Evolutionary conservation across 176 grass and related monocot genomes (phyloP).

Genomic region (bread wheat (Triticum aestivum)): DNA sequence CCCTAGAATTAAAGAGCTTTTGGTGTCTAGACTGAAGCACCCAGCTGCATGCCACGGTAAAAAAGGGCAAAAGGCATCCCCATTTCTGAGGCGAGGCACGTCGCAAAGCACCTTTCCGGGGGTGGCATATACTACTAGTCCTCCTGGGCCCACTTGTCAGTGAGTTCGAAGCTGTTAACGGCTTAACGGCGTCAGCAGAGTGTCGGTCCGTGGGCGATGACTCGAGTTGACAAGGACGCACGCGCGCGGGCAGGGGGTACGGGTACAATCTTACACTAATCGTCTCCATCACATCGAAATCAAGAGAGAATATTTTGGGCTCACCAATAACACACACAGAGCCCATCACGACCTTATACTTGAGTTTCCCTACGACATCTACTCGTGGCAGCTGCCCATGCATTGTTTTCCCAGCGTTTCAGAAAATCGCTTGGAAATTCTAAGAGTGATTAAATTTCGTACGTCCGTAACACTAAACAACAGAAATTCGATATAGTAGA

Average conservation of each 20-base stretch:
- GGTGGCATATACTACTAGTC: not conserved
- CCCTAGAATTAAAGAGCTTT: not conserved
- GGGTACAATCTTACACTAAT: not conserved
- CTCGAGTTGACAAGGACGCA: slow-evolving; percentile 20
- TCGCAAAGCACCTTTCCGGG: not conserved
- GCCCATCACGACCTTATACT: not conserved
- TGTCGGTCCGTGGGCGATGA: not conserved
- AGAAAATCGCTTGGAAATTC: no score
- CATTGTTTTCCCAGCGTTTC: no score
- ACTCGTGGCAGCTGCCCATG: no score
- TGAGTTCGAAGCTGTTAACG: not conserved
- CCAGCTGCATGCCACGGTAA: not conserved
- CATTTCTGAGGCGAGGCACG: not conserved
- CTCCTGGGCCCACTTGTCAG: not conserved
- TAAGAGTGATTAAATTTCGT: no score
- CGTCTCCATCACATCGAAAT: slow-evolving; percentile 10
- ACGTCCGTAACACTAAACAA: no score
- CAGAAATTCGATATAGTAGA: no score
- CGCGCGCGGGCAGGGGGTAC: not conserved
- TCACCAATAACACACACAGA: not conserved
- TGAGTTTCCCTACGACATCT: not conserved
- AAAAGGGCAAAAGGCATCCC: not conserved
- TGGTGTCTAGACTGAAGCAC: not conserved
- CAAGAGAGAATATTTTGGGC: slow-evolving; percentile 6
- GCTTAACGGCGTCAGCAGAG: not conserved